A percentile compares a stretch with the other conserved stretches of the same genome.
These are phyloP conservation scores for Apodospora peruviana DNA, from an alignment of 495 filamentous ascomycete genomes.

Conservation along the genomic window DNA sequence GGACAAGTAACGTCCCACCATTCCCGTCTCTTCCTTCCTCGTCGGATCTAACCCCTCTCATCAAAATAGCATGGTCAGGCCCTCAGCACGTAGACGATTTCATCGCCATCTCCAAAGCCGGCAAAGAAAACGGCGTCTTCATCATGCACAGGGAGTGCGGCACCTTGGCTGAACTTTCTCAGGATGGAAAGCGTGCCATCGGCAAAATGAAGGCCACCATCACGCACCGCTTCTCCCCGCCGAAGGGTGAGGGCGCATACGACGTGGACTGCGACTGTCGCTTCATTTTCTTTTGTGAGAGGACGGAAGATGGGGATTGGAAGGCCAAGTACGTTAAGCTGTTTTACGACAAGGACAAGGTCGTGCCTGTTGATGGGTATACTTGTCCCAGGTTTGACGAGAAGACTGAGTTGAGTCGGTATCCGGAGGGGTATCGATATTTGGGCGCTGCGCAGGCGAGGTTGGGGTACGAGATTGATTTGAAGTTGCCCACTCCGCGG, in stretches of 20 bases:
- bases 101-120: constrained; percentile 53
- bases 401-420: constrained; percentile 41
- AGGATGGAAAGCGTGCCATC: constrained; percentile 46
- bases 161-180: constrained; percentile 52
- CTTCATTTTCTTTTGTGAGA: constrained; percentile 58
- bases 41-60: neutral
- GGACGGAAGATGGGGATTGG: constrained; percentile 38
- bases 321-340: constrained; percentile 56
- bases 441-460: constrained; percentile 42
- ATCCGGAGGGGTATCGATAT: constrained; percentile 54
- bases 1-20: constrained; percentile 42
- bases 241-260: constrained; percentile 18
- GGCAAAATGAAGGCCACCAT: constrained; percentile 69
- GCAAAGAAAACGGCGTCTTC: constrained; percentile 57
- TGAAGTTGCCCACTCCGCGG: constrained; percentile 31
- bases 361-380: constrained; percentile 51
- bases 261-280: constrained; percentile 60
- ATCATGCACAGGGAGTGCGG: constrained; percentile 65
- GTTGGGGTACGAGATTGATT: constrained; percentile 38
- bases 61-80: constrained; percentile 47
- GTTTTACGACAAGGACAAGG: constrained; percentile 67
- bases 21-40: neutral
- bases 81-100: constrained; percentile 49
- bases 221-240: constrained; percentile 55
- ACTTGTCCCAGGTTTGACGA: constrained; percentile 43